These are phyloP conservation scores for Halophytophthora batemanensis DNA, from an alignment of 352 stramenopile species.

Conservation along the genomic window DNA sequence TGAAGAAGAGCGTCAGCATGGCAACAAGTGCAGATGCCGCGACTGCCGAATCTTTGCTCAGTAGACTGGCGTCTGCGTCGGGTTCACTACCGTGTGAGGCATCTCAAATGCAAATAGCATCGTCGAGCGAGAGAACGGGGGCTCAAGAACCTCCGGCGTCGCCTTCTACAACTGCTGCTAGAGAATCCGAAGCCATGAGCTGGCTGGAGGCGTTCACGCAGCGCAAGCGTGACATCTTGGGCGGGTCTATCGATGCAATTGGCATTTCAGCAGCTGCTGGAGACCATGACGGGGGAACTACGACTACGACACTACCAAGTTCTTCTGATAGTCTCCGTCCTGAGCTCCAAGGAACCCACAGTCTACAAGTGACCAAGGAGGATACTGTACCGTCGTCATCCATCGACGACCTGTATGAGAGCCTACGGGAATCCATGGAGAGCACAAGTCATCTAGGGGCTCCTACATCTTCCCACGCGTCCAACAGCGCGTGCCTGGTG, in stretches of 20 bases:
- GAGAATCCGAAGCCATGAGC: constrained; percentile 42
- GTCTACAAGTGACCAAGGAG: constrained; percentile 3
- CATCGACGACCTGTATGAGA: constrained; percentile 22
- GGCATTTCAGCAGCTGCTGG: background rate
- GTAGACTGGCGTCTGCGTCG: constrained; percentile 15
- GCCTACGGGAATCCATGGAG: constrained; percentile 21
- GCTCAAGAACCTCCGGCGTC: background rate
- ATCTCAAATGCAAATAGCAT: background rate
- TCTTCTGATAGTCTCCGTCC: background rate
- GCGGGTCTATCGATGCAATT: constrained; percentile 26
- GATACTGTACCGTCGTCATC: constrained; percentile 2
- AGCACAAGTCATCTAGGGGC: constrained; percentile 16
- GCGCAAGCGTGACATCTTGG: constrained; percentile 64
- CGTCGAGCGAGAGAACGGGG: constrained; percentile 5
- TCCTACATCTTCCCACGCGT: constrained; percentile 1
- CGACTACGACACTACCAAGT: background rate
- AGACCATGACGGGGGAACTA: background rate
- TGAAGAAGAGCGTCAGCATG: too few relatives aligned
- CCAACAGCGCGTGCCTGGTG: constrained; percentile 10
- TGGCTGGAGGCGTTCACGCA: constrained; percentile 67
- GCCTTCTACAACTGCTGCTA: background rate
- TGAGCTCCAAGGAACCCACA: constrained; percentile 1
- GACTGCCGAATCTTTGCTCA: constrained; percentile 29
- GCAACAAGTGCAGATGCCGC: too few relatives aligned
- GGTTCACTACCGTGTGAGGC: constrained; percentile 3